Conservation (phyloP, 306 rosid species). For the Quercus parvula region DNA sequence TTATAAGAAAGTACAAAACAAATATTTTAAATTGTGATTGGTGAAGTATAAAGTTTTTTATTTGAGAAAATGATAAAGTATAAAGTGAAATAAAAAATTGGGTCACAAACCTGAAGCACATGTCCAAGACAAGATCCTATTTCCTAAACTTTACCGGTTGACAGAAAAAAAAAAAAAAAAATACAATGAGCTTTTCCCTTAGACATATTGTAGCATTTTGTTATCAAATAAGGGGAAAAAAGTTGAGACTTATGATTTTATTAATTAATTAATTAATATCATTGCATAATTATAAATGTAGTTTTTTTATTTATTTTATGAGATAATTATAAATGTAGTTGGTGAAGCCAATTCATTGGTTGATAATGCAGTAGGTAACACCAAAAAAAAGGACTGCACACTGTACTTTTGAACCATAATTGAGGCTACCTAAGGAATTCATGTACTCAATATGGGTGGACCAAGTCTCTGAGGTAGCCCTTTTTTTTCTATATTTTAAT, state of each 20-base stretch:
- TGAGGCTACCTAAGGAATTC: not conserved
- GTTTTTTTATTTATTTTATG: too few species aligned
- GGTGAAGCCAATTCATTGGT: slow-evolving; percentile 15
- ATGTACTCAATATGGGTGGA: not conserved
- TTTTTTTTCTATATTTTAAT: not conserved
- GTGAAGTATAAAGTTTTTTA: too few species aligned
- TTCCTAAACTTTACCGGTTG: not conserved
- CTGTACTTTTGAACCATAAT: not conserved
- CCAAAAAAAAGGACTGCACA: not conserved
- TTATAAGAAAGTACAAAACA: too few species aligned
- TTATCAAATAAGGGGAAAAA: too few species aligned
- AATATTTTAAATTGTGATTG: too few species aligned
- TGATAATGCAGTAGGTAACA: slow-evolving; percentile 7
- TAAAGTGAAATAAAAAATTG: too few species aligned
- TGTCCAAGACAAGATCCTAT: too few species aligned
- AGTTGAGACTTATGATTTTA: too few species aligned
- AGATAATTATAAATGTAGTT: not conserved
- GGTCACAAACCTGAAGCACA: too few species aligned
- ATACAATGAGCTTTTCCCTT: not conserved
- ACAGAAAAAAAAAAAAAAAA: not conserved
- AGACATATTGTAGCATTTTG: too few species aligned
- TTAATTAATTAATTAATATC: not conserved
- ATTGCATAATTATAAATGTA: not conserved
- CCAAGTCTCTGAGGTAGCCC: not conserved
- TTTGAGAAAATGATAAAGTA: too few species aligned